Conservation (phyloP, 306 rosid species). For the cucumber (Cucumis sativus) region DNA sequence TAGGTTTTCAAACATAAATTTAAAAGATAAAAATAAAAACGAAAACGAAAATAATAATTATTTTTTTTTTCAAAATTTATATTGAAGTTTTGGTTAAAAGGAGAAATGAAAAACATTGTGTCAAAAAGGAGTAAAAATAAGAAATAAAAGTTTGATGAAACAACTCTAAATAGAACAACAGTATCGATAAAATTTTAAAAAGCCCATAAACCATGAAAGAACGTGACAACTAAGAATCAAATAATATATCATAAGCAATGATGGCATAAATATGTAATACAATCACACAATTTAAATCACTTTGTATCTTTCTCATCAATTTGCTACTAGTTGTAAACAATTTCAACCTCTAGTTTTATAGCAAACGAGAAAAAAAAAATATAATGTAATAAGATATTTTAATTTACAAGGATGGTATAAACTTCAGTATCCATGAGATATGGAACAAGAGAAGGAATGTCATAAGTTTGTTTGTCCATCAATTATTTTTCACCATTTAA, state of each 20-base stretch:
- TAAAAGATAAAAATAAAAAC: background rate
- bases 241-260: background rate
- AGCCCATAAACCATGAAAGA: background rate
- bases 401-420: too few relatives aligned
- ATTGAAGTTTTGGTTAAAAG: background rate
- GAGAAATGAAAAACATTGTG: background rate
- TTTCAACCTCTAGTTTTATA: too few relatives aligned
- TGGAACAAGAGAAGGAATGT: too few relatives aligned
- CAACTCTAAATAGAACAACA: background rate
- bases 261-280: background rate
- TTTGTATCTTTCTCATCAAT: background rate
- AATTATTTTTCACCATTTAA: too few relatives aligned
- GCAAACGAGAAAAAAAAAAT: too few relatives aligned
- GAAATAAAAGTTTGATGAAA: background rate
- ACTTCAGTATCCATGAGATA: too few relatives aligned
- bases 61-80: background rate
- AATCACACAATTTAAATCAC: too few relatives aligned
- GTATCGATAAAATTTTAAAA: too few relatives aligned
- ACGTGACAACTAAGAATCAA: background rate
- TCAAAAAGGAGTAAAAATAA: background rate
- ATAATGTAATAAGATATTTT: too few relatives aligned
- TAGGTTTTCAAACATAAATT: background rate
- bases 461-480: too few relatives aligned
- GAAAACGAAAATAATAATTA: background rate
- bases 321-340: background rate